phyloP scores from a whole-genome alignment of 2,329 filamentous ascomycete species.

The Claviceps africana region DNA sequence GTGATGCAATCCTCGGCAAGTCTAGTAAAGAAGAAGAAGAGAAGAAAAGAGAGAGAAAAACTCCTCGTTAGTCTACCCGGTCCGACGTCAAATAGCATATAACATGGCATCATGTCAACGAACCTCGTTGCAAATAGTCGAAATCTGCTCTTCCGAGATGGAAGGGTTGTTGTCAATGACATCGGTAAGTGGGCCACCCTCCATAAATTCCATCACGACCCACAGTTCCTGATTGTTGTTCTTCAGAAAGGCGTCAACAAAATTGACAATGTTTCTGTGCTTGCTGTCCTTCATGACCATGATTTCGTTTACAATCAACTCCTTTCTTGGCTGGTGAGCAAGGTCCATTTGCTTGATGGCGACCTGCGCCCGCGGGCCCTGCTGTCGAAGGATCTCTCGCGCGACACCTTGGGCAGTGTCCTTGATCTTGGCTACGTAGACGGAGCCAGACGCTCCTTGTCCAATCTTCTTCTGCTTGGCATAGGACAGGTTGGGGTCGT shows the following conservation, averaged over 20 bases:
- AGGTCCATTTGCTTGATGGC: conserved; percentile 99
- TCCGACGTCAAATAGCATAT: background rate
- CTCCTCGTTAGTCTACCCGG: background rate
- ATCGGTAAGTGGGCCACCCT: conserved; percentile 91
- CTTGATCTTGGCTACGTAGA: conserved; percentile 94
- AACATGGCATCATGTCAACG: conserved; percentile 23
- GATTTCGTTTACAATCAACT: conserved; percentile 97
- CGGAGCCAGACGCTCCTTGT: conserved; percentile 92
- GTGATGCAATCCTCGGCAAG: conserved; percentile 87
- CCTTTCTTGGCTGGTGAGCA: conserved; percentile 90
- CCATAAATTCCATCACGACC: conserved; percentile 99
- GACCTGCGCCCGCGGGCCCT: conserved; percentile 74
- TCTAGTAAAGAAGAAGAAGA: conserved; percentile 37
- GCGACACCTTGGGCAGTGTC: conserved; percentile 79
- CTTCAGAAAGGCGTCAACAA: conserved; percentile 88
- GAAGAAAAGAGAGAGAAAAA: background rate
- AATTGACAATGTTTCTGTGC: conserved; percentile 98
- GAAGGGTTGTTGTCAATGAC: conserved; percentile 95
- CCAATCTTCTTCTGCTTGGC: conserved; percentile 99
- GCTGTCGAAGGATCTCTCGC: conserved; percentile 60
- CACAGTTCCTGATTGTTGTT: conserved; percentile 93
- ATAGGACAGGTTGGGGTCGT: conserved; percentile 88
- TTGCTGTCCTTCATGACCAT: conserved; percentile 99
- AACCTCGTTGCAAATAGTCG: conserved; percentile 93
- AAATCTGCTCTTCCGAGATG: conserved; percentile 94